These are phyloP conservation scores for Golubevia sp. DNA, from an alignment of 1,284 basidiomycete species.

Conservation along the genomic window DNA sequence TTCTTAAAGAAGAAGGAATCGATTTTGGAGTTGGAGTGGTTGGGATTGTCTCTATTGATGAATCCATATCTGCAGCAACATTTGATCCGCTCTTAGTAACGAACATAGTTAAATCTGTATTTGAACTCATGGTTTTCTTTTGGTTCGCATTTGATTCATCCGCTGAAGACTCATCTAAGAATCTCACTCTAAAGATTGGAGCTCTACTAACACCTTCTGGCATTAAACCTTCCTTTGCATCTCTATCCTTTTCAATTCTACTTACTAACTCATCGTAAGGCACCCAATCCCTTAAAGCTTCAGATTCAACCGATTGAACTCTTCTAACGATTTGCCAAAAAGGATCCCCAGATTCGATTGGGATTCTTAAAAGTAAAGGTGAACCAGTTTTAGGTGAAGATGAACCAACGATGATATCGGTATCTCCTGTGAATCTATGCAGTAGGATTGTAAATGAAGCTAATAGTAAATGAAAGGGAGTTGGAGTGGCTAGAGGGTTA, in stretches of 20 bases:
- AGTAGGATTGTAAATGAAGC: constrained; percentile 88
- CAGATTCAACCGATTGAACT: constrained; percentile 79
- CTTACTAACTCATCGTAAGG: constrained; percentile 78
- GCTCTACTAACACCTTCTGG: constrained; percentile 13
- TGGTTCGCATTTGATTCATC: constrained; percentile 68
- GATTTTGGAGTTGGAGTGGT: constrained; percentile 12
- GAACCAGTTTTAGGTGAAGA: constrained; percentile 74
- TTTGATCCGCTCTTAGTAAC: constrained; percentile 61
- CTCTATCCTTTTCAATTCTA: constrained; percentile 37
- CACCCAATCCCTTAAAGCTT: constrained; percentile 81
- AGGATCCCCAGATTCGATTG: constrained; percentile 82
- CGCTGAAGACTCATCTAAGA: constrained; percentile 94
- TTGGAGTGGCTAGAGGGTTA: constrained; percentile 64
- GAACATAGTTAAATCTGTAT: constrained; percentile 86
- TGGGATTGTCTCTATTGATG: constrained; percentile 2
- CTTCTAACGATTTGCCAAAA: constrained; percentile 90
- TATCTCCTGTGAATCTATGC: constrained; percentile 95
- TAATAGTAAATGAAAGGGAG: constrained; percentile 87
- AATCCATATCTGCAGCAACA: too few species aligned
- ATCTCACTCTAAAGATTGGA: constrained; percentile 86
- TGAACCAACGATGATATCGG: constrained; percentile 88
- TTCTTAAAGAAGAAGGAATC: constrained; percentile 17
- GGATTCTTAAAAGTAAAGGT: constrained; percentile 82
- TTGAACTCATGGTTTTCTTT: constrained; percentile 68
- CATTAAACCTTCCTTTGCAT: constrained; percentile 27